Evolutionary conservation across 2,329 filamentous ascomycete species (phyloP), one percentile per base, ranked within the genome.

Genomic region (Lachnellula suecica): DNA sequence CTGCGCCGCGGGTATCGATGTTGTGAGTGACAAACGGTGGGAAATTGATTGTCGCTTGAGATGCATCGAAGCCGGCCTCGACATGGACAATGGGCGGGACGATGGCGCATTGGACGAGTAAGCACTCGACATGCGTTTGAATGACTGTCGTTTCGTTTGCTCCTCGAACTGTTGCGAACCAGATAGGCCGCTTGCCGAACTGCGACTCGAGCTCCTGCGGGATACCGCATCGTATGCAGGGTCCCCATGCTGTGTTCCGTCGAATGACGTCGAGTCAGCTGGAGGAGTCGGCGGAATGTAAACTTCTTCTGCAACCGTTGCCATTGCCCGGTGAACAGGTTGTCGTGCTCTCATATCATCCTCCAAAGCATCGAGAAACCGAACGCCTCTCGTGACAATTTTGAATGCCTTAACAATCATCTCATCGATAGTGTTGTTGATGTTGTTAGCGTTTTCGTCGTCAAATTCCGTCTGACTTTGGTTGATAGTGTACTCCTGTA

Each of bases 361-460:
- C 34, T 89, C 86, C 74, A 94, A 85, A 2, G 93, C 79, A 62
- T 99, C 94, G 38, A 96, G 79, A 65, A 99, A 97, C 41, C 87
- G 82, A 23, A 97, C 91, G 13, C 89, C 91, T 63, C 93, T 86
- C 44, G 87, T 93, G n/a, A 96, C 89, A 47, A 97, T 91, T 66
- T 89, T 91, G 75, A 96, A 97, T 0, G 92, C 92, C 69, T 92
- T 94, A 48, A 96, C 74, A 22, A 97, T 88, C 82, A 97, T 91
- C 68, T 96, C 89, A 65, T 97, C 93, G 52, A 97, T 82, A 52
- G 93, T 82, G 62, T 88, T 83, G 63, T 90, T 90, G 11, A 88
- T 76, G 42, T 83, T 78, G 25, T 86, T 79, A n/a, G n/a, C n/a
- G n/a, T n/a, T n/a, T n/a, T n/a, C n/a, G 0, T 72, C 68, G 0